Percentiles rank a stretch among this genome's conserved stretches.
phyloP scores from a whole-genome alignment of 1,284 basidiomycete species.

The Rhodotorula glutinis region DNA sequence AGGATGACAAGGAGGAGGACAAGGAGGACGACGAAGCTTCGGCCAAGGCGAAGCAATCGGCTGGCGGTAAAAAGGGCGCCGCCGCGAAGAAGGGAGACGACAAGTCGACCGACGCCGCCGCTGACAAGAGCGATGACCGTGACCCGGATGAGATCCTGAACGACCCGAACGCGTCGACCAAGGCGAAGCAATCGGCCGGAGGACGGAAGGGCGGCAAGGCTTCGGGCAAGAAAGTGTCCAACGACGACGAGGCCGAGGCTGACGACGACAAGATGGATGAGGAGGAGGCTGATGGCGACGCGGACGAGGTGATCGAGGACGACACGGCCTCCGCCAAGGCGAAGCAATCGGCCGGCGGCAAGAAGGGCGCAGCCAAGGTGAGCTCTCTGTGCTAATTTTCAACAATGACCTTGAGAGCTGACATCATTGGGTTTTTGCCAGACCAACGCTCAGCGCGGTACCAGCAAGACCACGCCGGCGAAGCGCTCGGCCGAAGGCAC shows the following conservation, averaged over 20 bases:
- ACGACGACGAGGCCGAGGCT: slow-evolving; percentile 9
- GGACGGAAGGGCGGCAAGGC: slow-evolving; percentile 20
- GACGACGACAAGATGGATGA: slow-evolving; percentile 4
- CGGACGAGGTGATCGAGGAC: slow-evolving; percentile 6
- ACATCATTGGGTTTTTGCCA: not conserved
- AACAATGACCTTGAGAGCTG: not conserved
- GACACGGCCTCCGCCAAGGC: not conserved
- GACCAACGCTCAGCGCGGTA: slow-evolving; percentile 17
- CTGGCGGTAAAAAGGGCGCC: slow-evolving; percentile 8
- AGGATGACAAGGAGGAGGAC: not conserved
- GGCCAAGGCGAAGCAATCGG: slow-evolving; percentile 11
- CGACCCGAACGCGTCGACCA: not conserved
- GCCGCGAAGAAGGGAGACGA: not conserved
- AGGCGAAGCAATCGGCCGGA: slow-evolving; percentile 10
- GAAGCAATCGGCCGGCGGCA: slow-evolving; percentile 20
- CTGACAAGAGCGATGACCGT: not conserved
- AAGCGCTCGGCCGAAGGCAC: slow-evolving; percentile 22
- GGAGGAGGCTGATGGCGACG: slow-evolving; percentile 1
- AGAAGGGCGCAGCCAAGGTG: slow-evolving; percentile 30
- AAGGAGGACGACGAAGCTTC: slow-evolving; percentile 10
- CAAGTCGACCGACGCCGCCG: slow-evolving; percentile 10
- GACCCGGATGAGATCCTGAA: slow-evolving; percentile 8
- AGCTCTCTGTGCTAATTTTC: not conserved
- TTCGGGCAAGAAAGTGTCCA: not conserved
- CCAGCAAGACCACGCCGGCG: slow-evolving; percentile 15